Conservation (phyloP, 2,329 filamentous ascomycete species). For the Cladosporium sphaerospermum region DNA sequence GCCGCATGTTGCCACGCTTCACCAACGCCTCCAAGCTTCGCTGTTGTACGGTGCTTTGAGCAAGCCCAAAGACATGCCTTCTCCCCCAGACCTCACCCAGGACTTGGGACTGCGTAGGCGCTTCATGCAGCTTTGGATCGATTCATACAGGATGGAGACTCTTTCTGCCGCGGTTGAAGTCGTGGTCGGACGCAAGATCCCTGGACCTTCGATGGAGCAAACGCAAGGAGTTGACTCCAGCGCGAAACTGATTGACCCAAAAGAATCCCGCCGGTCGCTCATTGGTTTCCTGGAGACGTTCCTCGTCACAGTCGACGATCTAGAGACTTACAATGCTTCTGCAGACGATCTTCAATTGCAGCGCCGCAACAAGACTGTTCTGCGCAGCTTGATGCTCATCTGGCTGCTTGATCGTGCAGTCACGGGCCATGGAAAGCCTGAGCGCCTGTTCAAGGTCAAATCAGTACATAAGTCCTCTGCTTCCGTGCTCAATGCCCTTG, state of each 20-base stretch:
- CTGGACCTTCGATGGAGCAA: background rate
- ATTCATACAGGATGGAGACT: conserved; percentile 48
- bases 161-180: conserved; percentile 52
- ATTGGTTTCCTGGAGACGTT: conserved; percentile 49
- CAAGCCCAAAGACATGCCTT: conserved; percentile 48
- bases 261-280: conserved; percentile 17
- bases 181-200: conserved; percentile 48
- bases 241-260: conserved; percentile 16
- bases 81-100: conserved; percentile 43
- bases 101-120: conserved; percentile 54
- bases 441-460: conserved; percentile 44
- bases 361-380: conserved; percentile 39
- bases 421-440: conserved; percentile 27
- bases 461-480: conserved; percentile 53
- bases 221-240: background rate
- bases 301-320: conserved; percentile 53
- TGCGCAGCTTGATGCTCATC: conserved; percentile 55
- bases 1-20: conserved; percentile 43
- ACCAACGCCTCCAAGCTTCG: conserved; percentile 54
- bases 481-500: conserved; percentile 47
- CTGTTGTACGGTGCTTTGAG: conserved; percentile 52
- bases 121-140: conserved; percentile 53
- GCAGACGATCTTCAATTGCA: background rate
- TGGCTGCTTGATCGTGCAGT: conserved; percentile 53
- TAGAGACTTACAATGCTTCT: conserved; percentile 17